Evolutionary conservation across 345 rosid species (phyloP), one percentile per base, ranked within the genome.

Genomic region (Bruguiera gymnorhiza): DNA sequence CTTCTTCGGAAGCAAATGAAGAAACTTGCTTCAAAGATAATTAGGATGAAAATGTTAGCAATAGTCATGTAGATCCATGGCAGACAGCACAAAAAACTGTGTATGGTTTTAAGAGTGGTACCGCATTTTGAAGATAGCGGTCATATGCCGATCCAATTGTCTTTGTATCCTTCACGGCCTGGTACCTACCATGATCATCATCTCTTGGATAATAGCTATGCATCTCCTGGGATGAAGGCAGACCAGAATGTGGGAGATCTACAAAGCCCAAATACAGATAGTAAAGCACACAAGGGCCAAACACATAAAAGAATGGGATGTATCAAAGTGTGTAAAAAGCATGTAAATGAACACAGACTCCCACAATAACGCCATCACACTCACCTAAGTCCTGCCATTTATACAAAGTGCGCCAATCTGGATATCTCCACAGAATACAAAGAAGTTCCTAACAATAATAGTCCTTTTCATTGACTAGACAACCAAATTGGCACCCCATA

Each of bases 141-240:
- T 92, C 97, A 76, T 89, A 92, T 70, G 92, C 96, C 48, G 96
- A 89, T 20, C 83, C 88, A 71, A 89, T 88, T 3, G 87, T 73
- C 75, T 89, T 86, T 2, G 94, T 88, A 76, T 92, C 96, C 82
- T 80, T 88, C 63, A 92, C 78, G 51, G 82, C 66, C 65, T 71
- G 85, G 32, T 57, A 70, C 29, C 82, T 80, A 60, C 66, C 76
- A 18, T 69, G 79, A 70, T 87, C 97, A 82, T 83, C 96, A 46
- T 88, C 92, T n/a, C 83, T 82, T 8, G 81, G 74, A 24, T 68
- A 79, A 76, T 86, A 86, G 72, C 75, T 71, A 70, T 76, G 91
- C 69, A 82, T 66, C 58, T 89, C 91, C 56, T 77, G 80, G 30
- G 78, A 79, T 65, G 86, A 70, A 61, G 78, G 80, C 62, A 81